Base-by-base conservation (phyloP, 495 filamentous ascomycete species). In the Lindgomyces ingoldianus region DNA sequence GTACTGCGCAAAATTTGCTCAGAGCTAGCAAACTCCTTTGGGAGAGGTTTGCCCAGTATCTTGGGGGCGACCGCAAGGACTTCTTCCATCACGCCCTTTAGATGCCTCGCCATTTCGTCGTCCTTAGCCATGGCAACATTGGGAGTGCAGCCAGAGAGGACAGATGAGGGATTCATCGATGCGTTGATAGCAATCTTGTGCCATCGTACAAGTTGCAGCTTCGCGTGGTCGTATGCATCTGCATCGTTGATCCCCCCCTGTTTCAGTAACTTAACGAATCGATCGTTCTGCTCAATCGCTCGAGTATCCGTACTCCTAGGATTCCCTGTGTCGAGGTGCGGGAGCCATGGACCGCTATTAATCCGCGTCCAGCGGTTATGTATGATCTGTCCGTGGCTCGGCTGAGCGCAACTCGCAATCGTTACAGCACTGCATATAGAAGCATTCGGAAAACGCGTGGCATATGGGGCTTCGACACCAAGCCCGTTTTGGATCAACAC, bases 401-500 rank as follows among this genome's bases (percentile, higher is more conserved):
- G 75, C 67, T 85, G 82, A 63, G 79, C 82, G 29, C 80, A 81
- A 44, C 77, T 80, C 45, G 84, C 73, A 66, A 84, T 76, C 11
- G 83, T 85, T 42, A 89, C 86, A 53, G 81, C 86, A 36, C 80
- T 86, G 24, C 89, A 70, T 53, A 89, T 84, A 0, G 82, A 79
- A 10, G 72, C 79, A 10, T 63, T 9, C 0, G 85, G 84, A 57
- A 85, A 89, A 9, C 79, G 74, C 47, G 72, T 72, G 29, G 83
- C 79, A 73, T 87, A 87, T 0, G 85, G 79, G 11, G 81, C 81
- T 60, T 90, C 87, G 25, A 89, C 85, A 25, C 87, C 87, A 10
- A 90, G 80, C 25, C 87, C 87, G 72, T 90, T 90, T 62, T 90
- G 87, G 52, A 89, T 85, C 30, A 90, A 75, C 19, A 90, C 84